Evolutionary conservation across 768 basidiomycete species (phyloP), one percentile per base, ranked within the genome.

Genomic region (Amanita rimosa): DNA sequence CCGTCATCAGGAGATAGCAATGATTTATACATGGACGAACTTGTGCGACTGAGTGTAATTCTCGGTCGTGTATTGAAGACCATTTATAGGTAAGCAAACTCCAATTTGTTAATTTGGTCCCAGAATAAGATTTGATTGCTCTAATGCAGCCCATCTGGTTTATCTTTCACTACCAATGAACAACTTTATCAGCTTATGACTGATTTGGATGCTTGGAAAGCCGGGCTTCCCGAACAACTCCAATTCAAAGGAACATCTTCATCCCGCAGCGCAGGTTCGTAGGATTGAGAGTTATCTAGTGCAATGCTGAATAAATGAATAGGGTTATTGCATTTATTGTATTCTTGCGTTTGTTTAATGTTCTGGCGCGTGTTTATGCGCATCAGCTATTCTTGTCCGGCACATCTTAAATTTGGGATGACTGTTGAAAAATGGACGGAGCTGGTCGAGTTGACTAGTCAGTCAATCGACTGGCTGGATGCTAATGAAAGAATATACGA

Each of bases 291-390:
- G 22, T 33, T 44, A 17, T 51, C 19, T n/a, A 39, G 31, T 36
- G 26, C 22, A 26, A 29, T 42, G 46, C 22, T 56, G 54, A 40
- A 53, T 26, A 45, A 29, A 47, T 22, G 19, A 49, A 45, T 56
- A 89, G 94, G 95, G 36, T 70, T 96, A 48, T 71, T 99, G 19
- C 93, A 96, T 64, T 64, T 97, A 46, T 72, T 91, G 35, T 93
- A 89, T 62, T 78, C 86, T 26, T 91, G 88, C 59, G 82, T 97
- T 38, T 84, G 82, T 56, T 96, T 98, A 81, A 87, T 98, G 64
- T 94, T 96, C 67, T 96, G 91, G 83, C 85, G 95, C 44, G 92
- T 96, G 27, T 98, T 97, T 70, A 94, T 97, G 90, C 80, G 95
- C 45, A 91, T 97, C 65, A 92, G 89, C 50, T 98, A 96, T 67